Evolutionary conservation across 495 filamentous ascomycete genomes (phyloP), one percentile per base, ranked within the genome.

Genomic region (Penicillium desertorum): DNA sequence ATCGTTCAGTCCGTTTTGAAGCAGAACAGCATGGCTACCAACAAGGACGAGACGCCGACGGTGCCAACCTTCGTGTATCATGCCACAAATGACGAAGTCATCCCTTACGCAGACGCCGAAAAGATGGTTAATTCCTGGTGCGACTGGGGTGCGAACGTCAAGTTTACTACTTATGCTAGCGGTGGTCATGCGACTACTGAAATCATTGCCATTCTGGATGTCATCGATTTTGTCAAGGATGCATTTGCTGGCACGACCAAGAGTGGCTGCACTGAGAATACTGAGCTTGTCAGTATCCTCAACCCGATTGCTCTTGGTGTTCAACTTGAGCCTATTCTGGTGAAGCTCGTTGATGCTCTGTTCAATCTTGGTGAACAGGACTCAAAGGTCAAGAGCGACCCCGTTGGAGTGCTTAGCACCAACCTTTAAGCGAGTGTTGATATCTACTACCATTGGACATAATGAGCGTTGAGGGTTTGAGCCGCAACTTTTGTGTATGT

Each of bases 1-100:
- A 69, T 63, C 10, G 49, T 71, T 42, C 34, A 59, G 9, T 34
- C 46, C 1, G 44, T 74, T 4, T 30, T 74, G 16, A 36, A 41
- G 9, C 27, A 69, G 23, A 71, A 68, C 25, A 60, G 32, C 20
- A 61, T 74, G 54, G 71, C 61, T 14, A 59, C 51, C 6, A 60
- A 69, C 6, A 30, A 56, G 32, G 45, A 51, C 1, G 69, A 74
- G 44, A 69, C 65, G 0, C 69, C 71, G 4, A 68, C 64, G 0
- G 69, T 64, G 1, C 72, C 72, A 4, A 58, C 71, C 8, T 71
- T 73, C 42, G 54, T 73, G 2, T 75, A 75, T 42, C 71, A 75
- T 46, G 67, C 65, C 9, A 57, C 62, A 7, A 45, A 69, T 4
- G 72, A 75, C 41, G 69, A 71, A 41, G 54, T 71, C 45, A 75